Percentiles rank a stretch among this genome's conserved stretches.
Conservation (phyloP, 108 stramenopile species). For the Schizochytrium sp. region DNA sequence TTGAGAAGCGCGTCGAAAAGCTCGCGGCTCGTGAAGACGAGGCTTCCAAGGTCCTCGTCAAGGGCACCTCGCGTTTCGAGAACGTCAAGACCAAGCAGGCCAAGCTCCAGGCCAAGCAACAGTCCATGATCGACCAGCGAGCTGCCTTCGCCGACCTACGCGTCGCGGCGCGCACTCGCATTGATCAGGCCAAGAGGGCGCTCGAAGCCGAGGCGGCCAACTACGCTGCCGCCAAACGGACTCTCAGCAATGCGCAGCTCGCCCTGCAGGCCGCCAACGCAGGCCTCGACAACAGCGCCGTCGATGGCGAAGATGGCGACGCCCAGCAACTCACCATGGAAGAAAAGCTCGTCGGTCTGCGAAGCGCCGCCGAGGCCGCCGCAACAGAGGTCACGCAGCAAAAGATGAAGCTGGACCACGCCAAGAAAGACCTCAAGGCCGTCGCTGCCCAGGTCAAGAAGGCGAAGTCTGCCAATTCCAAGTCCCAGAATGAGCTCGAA, state of each 20-base stretch:
- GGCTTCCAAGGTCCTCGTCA: conserved; percentile 82
- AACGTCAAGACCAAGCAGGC: conserved; percentile 58
- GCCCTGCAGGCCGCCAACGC: conserved; percentile 79
- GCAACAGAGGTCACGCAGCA: conserved; percentile 77
- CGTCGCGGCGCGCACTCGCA: neutral
- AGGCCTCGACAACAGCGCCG: conserved; percentile 64
- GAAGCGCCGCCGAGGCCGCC: conserved; percentile 72
- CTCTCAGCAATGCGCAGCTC: conserved; percentile 43
- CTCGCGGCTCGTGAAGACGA: conserved; percentile 62
- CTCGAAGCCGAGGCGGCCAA: conserved; percentile 32
- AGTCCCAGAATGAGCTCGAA: neutral
- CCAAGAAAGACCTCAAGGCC: neutral
- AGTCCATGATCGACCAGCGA: neutral
- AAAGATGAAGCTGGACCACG: conserved; percentile 75
- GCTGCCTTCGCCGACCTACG: neutral
- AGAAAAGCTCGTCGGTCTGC: conserved; percentile 27
- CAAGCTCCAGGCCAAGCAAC: conserved; percentile 59
- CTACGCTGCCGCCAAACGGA: conserved; percentile 56
- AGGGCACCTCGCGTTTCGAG: conserved; percentile 69
- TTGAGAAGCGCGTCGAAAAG: conserved; percentile 46
- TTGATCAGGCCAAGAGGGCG: conserved; percentile 50
- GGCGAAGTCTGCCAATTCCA: neutral
- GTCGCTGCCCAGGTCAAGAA: neutral
- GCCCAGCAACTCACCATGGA: conserved; percentile 72
- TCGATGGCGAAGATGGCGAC: conserved; percentile 64